Evolutionary conservation across 176 grass and related monocot genomes (phyloP).

Genomic region (Zoysia pacifica): DNA sequence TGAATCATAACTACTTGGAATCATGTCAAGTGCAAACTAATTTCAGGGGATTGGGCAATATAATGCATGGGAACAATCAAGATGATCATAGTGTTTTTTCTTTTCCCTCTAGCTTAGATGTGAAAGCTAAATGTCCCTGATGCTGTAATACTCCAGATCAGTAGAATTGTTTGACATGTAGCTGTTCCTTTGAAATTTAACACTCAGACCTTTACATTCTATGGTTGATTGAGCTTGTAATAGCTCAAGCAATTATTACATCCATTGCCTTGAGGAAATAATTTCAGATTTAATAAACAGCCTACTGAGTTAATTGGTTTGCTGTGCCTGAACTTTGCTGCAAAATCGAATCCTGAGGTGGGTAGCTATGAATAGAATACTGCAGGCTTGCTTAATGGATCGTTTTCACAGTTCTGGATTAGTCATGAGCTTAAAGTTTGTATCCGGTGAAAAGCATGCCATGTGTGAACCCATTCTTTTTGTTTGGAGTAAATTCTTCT

Average conservation of each 20-base stretch:
- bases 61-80: not conserved
- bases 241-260: not conserved
- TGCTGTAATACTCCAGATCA: not conserved
- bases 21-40: too few relatives aligned
- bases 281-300: not conserved
- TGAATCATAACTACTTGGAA: too few relatives aligned
- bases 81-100: too few relatives aligned
- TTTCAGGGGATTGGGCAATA: too few relatives aligned
- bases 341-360: not conserved
- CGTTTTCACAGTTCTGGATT: not conserved
- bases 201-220: too few relatives aligned
- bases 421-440: not conserved
- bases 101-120: not conserved
- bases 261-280: not conserved
- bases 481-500: constrained; percentile 1
- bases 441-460: not conserved
- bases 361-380: not conserved
- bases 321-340: constrained; percentile 3
- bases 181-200: not conserved
- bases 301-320: not conserved
- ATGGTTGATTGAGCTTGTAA: not conserved
- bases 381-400: not conserved
- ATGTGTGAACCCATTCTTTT: not conserved
- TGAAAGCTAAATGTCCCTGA: not conserved
- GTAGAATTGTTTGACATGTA: not conserved